Evolutionary conservation across 2,329 filamentous ascomycete genomes (phyloP).

Genomic region (Talaromyces amestolkiae): DNA sequence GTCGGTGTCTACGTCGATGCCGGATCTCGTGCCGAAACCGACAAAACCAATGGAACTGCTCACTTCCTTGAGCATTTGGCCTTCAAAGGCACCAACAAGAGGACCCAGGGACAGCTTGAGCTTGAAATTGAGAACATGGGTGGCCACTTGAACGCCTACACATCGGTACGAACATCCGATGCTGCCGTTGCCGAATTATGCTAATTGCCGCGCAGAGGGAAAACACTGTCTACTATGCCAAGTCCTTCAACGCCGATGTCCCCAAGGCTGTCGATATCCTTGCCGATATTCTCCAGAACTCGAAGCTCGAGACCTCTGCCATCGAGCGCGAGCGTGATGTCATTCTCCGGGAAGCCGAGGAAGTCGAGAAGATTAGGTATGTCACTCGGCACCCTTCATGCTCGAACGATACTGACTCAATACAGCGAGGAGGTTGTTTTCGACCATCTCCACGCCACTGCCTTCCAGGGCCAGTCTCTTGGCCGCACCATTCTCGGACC

Average conservation of each 20-base stretch:
- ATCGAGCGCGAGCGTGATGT: slow-evolving; percentile 98
- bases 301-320: slow-evolving; percentile 87
- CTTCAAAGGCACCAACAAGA: slow-evolving; percentile 97
- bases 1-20: slow-evolving; percentile 99
- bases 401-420: not conserved
- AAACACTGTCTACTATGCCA: slow-evolving; percentile 99
- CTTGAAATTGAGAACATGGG: slow-evolving; percentile 99
- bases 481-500: slow-evolving; percentile 97
- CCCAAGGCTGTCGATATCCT: slow-evolving; percentile 97
- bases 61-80: slow-evolving; percentile 99
- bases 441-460: slow-evolving; percentile 96
- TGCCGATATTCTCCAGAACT: slow-evolving; percentile 98
- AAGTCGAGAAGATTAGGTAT: slow-evolving; percentile 77
- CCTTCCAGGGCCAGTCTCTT: slow-evolving; percentile 92
- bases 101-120: slow-evolving; percentile 95
- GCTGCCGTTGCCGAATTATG: slow-evolving; percentile 20
- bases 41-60: slow-evolving; percentile 97
- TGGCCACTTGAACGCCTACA: slow-evolving; percentile 98
- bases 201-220: slow-evolving; percentile 65
- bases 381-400: not conserved
- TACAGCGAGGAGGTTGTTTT: slow-evolving; percentile 99
- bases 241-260: slow-evolving; percentile 97
- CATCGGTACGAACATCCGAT: slow-evolving; percentile 68
- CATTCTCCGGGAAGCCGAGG: slow-evolving; percentile 96
- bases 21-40: slow-evolving; percentile 94